Evolutionary conservation across 139 green algal genomes (phyloP), one percentile per base, ranked within the genome.

Genomic region (Edaphochlamys debaryana): DNA sequence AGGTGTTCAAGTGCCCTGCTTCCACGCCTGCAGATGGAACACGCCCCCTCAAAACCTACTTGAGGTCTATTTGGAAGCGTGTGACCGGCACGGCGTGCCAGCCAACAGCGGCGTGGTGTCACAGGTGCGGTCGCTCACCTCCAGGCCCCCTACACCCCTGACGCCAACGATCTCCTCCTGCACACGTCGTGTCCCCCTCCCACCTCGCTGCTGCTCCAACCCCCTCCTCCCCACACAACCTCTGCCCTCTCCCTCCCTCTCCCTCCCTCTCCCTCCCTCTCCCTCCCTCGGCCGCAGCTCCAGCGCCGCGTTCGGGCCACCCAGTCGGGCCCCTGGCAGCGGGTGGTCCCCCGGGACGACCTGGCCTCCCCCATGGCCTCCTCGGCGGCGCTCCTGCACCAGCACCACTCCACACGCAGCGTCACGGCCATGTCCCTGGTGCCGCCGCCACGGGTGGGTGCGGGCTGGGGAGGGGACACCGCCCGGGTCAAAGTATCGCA

Each of bases 271-370:
- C 38, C 37, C 29, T n/a, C n/a, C 22, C 8, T 48, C 41, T 9
- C 37, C 73, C 34, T 52, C 19, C 52, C 3, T n/a, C 45, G 19
- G 11, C 19, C 54, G 40, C 75, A 81, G 75, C 75, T 81, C 41
- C 75, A 81, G 11, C 60, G 75, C 4, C 75, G 75, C 5, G 60
- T 81, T 23, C 75, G 75, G 30, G 40, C 63, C 40, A 71, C 64
- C 41, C 75, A 81, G 40, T 19, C 60, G 25, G 75, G 75, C 60
- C 75, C 75, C 62, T 81, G 75, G 75, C 75, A 81, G 75, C 60
- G 75, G 40, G 30, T 81, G 27, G 22, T 19, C 19, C 60, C 75
- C 7, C 29, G 41, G 7, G 34, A 42, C 22, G 22, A 19, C 17
- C 34, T 42, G 34, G 17, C 27, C 38, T 30, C n/a, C 74, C 11